Base-by-base conservation (phyloP, 768 basidiomycete species). In the Boletus reticuloceps region DNA sequence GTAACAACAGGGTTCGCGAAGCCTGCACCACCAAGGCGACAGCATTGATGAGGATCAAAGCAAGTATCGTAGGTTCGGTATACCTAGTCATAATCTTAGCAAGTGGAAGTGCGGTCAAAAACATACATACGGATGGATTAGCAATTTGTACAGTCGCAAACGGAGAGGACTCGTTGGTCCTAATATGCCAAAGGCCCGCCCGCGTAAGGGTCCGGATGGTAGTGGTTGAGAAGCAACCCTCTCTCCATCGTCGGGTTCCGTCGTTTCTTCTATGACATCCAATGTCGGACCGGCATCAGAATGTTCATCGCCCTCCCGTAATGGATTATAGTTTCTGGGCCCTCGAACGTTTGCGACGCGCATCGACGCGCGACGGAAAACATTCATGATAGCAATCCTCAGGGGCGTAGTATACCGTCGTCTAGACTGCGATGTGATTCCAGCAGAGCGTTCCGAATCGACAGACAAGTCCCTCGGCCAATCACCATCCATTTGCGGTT, bases 41-140 rank as follows among this genome's bases (percentile, higher is more conserved):
- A 19, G 91, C 90, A 65, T 97, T 89, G 58, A 88, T 57, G 53
- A 98, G 79, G 66, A 98, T 97, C 50, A 94, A 78, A 22, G 89
- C 62, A 42, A 98, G 81, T 56, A 98, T 90, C 22, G 76, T 55
- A 27, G 91, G 91, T 73, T 98, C 96, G 17, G 94, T 95, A 81
- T 84, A 89, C 55, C 91, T 93, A 17, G 22, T 62, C 10, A 54
- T 22, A 11, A 25, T 36, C 32, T 47, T 43, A 54, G 50, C 29
- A 42, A 22, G n/a, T 16, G 47, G 22, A 55, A 10, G 25, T 25
- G n/a, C 36, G 29, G 61, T 13, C 27, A 7, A 49, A 48, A 46
- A 36, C 27, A 53, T 13, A 80, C 91, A 61, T 67, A 96, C 91
- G 81, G 77, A 68, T 84, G 82, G 13, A 86, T 75, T 20, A 98